Evolutionary conservation across 148 eudicot genomes (phyloP).

Genomic region (Nepenthes gracilis): DNA sequence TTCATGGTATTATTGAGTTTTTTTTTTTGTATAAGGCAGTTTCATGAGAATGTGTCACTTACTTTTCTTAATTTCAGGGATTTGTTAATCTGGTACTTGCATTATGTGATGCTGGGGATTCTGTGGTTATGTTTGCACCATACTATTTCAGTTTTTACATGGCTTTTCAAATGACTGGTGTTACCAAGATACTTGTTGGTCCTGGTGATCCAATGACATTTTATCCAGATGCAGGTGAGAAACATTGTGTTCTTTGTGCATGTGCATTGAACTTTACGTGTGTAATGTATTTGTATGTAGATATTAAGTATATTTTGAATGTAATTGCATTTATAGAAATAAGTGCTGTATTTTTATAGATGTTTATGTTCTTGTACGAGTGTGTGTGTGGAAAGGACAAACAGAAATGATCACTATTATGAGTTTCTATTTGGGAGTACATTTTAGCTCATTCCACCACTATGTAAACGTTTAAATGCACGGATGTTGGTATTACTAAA

Average conservation of each 20-base stretch:
- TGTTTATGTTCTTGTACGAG: too few species aligned
- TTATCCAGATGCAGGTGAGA: conserved; percentile 88
- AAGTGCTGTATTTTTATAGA: too few species aligned
- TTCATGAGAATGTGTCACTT: neutral
- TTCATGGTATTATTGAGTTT: neutral
- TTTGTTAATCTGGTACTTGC: conserved; percentile 91
- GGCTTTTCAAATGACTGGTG: conserved; percentile 99
- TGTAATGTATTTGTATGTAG: neutral
- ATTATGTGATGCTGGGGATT: conserved; percentile 90
- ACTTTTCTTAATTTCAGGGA: conserved; percentile 40
- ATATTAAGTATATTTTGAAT: neutral
- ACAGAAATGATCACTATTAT: too few species aligned
- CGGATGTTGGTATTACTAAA: too few species aligned
- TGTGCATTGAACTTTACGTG: too few species aligned
- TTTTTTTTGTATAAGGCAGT: neutral
- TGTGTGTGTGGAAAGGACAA: too few species aligned
- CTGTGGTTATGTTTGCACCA: conserved; percentile 97
- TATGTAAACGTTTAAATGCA: too few species aligned
- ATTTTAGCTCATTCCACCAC: too few species aligned
- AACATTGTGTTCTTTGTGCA: neutral
- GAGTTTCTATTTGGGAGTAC: too few species aligned
- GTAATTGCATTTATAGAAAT: too few species aligned
- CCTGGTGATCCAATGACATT: conserved; percentile 77
- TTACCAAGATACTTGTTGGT: conserved; percentile 82
- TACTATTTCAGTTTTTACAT: conserved; percentile 98